Base-by-base conservation (phyloP, 495 filamentous ascomycete species). In the Cercophora scortea region DNA sequence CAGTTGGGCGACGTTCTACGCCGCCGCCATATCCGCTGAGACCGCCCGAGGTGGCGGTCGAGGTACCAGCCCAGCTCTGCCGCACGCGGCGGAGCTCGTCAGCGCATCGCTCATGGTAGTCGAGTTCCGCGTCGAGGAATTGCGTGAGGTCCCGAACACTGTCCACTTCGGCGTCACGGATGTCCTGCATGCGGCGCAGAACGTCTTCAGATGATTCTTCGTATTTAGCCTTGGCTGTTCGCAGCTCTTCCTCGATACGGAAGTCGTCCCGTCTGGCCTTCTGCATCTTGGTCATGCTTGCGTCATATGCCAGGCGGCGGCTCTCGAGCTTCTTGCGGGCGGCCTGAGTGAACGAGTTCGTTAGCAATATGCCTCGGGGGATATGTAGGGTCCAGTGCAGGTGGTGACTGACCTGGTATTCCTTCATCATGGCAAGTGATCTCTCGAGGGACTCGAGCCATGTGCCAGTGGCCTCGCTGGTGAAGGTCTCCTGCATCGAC, bases 161-260 rank as follows among this genome's bases (percentile, higher is more conserved):
- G 47, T 97, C 93, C 15, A 71, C 77, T 64, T 98, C 93, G 8
- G 89, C 82, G 49, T 96, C 89, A 67, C 93, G 88, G 67, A 98
- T 95, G 57, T 98, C 93, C 67, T 93, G 81, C 94, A 98, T 98
- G 50, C 93, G 80, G 55, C 92, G 83, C 56, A 82, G 77, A 52
- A 98, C 92, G 59, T 98, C 93, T 56, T 97, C 93, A 55, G 81
- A 95, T 6, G 89, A 87, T 67, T 97, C 94, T 61, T 96, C 93
- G 61, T 96, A 98, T 67, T 96, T 98, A 53, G 88, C 87, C 62
- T 96, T 96, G 63, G 95, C 86, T 12, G 82, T 79, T 53, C 94
- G 84, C 47, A 95, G 78, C 66, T 98, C 92, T 66, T 98, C 94
- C 69, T 98, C 90, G 46, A 93, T 78, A 44, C 88, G 79, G 72